phyloP scores from a whole-genome alignment of 1,139 yeast species.

The Hanseniaspora gamundiae region DNA sequence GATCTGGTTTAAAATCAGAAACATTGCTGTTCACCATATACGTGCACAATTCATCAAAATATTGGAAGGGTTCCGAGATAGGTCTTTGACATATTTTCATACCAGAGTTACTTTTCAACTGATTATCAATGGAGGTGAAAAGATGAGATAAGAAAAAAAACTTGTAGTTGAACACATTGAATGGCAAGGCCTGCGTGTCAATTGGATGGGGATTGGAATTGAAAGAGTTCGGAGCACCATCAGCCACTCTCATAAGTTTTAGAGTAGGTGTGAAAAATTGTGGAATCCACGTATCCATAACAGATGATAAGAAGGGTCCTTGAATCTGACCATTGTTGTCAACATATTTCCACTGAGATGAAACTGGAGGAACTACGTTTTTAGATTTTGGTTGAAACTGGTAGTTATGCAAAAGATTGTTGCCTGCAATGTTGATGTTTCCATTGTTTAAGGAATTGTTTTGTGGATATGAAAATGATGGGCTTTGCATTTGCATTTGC shows the following conservation, averaged over 20 bases:
- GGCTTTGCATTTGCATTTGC: too few relatives aligned
- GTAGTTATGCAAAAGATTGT: too few relatives aligned
- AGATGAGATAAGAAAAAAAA: conserved; percentile 1
- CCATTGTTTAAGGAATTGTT: too few relatives aligned
- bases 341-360: conserved; percentile 24
- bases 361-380: conserved; percentile 4
- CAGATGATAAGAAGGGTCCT: conserved; percentile 23
- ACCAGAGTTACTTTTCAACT: background rate
- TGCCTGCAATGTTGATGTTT: too few relatives aligned
- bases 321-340: conserved; percentile 22
- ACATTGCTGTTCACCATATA: background rate
- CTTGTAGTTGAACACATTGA: background rate
- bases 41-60: background rate
- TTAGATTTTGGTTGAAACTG: background rate
- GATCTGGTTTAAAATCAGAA: background rate
- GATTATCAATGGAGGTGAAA: background rate
- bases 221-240: background rate
- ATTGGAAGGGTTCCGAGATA: background rate
- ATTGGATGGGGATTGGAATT: background rate
- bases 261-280: conserved; percentile 22
- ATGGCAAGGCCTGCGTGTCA: conserved; percentile 2
- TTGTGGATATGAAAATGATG: too few relatives aligned
- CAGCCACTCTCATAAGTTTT: conserved; percentile 8
- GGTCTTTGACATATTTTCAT: background rate
- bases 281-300: conserved; percentile 23